Evolutionary conservation across 306 rosid species (phyloP).

Genomic region (Quercus mongolica): DNA sequence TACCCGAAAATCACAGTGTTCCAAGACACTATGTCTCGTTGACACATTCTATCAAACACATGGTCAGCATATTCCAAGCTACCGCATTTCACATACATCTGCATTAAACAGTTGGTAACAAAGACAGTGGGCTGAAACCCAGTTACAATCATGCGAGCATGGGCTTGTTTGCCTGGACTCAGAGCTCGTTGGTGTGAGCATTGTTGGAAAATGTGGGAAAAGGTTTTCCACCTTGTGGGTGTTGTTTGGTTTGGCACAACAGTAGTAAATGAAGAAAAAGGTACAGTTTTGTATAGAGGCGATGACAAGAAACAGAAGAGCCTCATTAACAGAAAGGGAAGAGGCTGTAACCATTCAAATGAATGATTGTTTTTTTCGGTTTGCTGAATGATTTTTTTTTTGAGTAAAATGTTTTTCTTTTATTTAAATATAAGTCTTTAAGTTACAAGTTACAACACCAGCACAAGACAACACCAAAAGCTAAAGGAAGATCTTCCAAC

Average conservation of each 20-base stretch:
- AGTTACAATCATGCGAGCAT: conserved; percentile 58
- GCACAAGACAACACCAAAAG: no score
- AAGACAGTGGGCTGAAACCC: conserved; percentile 70
- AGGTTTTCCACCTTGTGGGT: conserved; percentile 48
- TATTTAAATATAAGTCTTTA: no score
- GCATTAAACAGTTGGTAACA: conserved; percentile 69
- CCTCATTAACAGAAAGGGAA: conserved; percentile 19
- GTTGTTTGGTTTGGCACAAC: conserved; percentile 24
- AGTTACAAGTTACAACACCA: no score
- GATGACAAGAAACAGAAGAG: conserved; percentile 7
- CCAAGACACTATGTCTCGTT: conserved; percentile 61
- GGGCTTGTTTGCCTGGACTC: conserved; percentile 68
- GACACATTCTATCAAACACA: conserved; percentile 66
- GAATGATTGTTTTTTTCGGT: no score
- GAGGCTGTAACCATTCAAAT: no score
- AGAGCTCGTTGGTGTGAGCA: conserved; percentile 53
- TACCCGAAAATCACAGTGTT: conserved; percentile 77
- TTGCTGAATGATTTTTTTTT: no score
- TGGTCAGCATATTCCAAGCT: conserved; percentile 40
- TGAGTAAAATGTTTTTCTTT: no score
- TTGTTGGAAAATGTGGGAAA: conserved; percentile 70
- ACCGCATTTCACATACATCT: conserved; percentile 48
- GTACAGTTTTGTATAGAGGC: neutral
- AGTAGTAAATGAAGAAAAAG: conserved; percentile 25
- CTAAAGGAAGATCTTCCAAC: no score